Base-by-base conservation (phyloP, 78 protist species). In the Chrysochromulina tobinii region DNA sequence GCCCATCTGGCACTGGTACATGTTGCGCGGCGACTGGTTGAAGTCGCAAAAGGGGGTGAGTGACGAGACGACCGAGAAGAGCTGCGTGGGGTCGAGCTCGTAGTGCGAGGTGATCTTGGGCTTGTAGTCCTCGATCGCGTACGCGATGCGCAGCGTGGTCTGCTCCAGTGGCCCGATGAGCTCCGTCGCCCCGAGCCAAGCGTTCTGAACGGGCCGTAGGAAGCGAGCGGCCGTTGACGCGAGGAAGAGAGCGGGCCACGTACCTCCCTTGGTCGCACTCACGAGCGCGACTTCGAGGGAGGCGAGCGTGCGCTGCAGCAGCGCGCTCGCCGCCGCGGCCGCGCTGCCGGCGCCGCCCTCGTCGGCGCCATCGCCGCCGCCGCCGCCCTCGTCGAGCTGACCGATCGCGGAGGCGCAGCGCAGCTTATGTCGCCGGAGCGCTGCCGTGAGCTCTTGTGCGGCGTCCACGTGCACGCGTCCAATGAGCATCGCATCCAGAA, bases 21-120 rank as follows among this genome's bases (percentile, higher is more conserved):
- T 96, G 96, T 99, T 99, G 15, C 99, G 93, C 81, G 99, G 99
- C 1, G 96, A 91, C 93, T 98, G 98, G 90, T 98, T 98, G 94
- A 93, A 93, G 83, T 99, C 99, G 17, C 98, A 96, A 89, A 97
- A 99, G 9, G 99, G 99, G 1, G 99, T 99, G 59, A 98, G 61
- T 81, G 90, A 83, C 55, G 99, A 99, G 73, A 97, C 89, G 14
- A 97, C 79, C 8, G 95, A 84, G 87, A 99, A 94, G 92, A 99
- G 94, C 73, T 89, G 48, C 51, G 95, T 86, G 54, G 98, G 97
- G 14, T 20, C 2, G 20, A 94, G 15, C 96, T 99, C 99, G 57
- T 7, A 3, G 81, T 91, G 95, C 66, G 64, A 21, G 50, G n/a
- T 6, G 64, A 6, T 18, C 25, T 3, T 57, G 11, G 27, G 51